Evolutionary conservation across 2,329 filamentous ascomycete species (phyloP).

Genomic region (Clarireedia sp.): DNA sequence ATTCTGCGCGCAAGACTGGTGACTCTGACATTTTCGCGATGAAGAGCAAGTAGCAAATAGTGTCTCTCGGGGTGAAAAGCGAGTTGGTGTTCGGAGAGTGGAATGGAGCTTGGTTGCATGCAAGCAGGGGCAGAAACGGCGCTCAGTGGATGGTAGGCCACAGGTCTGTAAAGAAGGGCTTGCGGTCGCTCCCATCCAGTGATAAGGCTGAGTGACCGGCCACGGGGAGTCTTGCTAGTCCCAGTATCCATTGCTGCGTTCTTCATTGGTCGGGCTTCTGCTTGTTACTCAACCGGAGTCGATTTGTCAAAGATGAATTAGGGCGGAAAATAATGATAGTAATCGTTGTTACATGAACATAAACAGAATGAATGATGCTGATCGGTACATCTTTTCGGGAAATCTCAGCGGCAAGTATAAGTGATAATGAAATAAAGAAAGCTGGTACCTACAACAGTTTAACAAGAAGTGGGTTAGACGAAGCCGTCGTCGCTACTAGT

Average conservation of each 20-base stretch:
- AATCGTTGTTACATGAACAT: background rate
- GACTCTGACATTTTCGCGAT: conserved; percentile 34
- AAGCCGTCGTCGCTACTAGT: too few species aligned
- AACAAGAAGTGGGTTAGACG: too few species aligned
- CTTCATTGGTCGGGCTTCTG: background rate
- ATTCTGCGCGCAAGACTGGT: conserved; percentile 35
- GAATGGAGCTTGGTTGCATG: background rate
- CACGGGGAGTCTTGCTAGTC: background rate
- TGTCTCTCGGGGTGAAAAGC: conserved; percentile 37
- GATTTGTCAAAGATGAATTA: background rate
- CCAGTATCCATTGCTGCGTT: background rate
- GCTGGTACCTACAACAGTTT: background rate
- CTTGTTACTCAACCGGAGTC: background rate
- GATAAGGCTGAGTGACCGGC: background rate
- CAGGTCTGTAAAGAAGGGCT: background rate
- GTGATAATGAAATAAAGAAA: conserved; percentile 2
- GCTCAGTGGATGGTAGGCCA: background rate
- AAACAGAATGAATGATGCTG: background rate
- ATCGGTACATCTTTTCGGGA: background rate
- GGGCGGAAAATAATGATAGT: background rate
- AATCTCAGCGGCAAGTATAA: background rate
- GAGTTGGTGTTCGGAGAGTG: background rate
- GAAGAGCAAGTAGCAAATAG: conserved; percentile 38
- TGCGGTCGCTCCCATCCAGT: background rate
- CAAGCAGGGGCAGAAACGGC: background rate